phyloP scores from a whole-genome alignment of 2,329 filamentous ascomycete genomes.

The Neocucurbitaria cava region DNA sequence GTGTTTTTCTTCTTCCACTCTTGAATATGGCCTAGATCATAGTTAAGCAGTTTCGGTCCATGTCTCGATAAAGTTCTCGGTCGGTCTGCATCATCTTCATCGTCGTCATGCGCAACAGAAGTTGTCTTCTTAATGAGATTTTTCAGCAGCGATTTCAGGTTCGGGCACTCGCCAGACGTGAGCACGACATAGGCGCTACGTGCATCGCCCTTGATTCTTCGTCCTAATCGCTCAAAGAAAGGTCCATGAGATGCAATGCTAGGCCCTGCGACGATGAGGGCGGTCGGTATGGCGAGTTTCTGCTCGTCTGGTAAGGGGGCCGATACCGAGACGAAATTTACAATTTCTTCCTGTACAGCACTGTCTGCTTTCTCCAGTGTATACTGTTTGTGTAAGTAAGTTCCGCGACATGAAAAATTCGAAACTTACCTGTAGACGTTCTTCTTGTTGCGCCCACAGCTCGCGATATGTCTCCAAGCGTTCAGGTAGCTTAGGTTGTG shows the following conservation, averaged over 20 bases:
- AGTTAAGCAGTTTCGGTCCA: slow-evolving; percentile 74
- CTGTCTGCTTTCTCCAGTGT: slow-evolving; percentile 51
- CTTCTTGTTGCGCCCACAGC: slow-evolving; percentile 70
- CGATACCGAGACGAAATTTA: slow-evolving; percentile 47
- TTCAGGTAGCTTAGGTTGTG: slow-evolving; percentile 43
- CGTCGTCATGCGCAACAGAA: slow-evolving; percentile 63
- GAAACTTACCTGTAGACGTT: slow-evolving; percentile 64
- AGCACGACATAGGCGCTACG: slow-evolving; percentile 68
- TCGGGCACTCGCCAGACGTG: slow-evolving; percentile 73
- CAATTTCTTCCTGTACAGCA: slow-evolving; percentile 47
- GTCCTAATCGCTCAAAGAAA: slow-evolving; percentile 73
- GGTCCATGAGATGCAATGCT: slow-evolving; percentile 78
- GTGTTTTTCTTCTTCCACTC: slow-evolving; percentile 63
- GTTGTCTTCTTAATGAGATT: slow-evolving; percentile 74
- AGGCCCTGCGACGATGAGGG: slow-evolving; percentile 78
- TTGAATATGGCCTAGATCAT: slow-evolving; percentile 76
- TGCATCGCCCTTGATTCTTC: slow-evolving; percentile 50
- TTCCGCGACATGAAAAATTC: neutral
- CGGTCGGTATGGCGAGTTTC: slow-evolving; percentile 66
- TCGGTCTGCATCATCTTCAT: slow-evolving; percentile 46
- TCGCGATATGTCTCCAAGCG: slow-evolving; percentile 67
- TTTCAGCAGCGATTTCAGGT: slow-evolving; percentile 75
- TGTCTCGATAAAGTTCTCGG: slow-evolving; percentile 42
- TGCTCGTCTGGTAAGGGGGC: slow-evolving; percentile 24
- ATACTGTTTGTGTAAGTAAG: slow-evolving; percentile 31